Evolutionary conservation across 352 stramenopile species (phyloP).

Genomic region (Globisporangium barbulae): DNA sequence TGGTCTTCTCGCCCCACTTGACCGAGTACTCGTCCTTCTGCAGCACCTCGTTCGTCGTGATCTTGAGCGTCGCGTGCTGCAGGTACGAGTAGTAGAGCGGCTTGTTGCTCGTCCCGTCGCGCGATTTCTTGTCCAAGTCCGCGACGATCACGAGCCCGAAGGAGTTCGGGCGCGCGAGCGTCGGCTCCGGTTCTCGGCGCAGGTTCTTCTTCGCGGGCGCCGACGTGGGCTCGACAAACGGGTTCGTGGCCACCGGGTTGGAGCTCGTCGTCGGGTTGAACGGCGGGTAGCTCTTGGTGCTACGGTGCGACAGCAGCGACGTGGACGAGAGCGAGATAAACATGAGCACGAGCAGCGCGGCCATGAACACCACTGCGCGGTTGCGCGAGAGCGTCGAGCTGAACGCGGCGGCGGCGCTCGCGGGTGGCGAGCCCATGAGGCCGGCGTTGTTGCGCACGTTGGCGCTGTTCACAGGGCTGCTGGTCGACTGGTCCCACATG

Average conservation of each 20-base stretch:
- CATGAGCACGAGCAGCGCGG: slow-evolving; percentile 47
- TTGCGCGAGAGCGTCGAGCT: slow-evolving; percentile 45
- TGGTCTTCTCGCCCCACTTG: slow-evolving; percentile 58
- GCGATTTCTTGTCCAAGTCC: slow-evolving; percentile 94
- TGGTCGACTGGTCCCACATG: slow-evolving; percentile 51
- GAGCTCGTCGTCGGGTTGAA: slow-evolving; percentile 13
- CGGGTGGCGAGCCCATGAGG: slow-evolving; percentile 26
- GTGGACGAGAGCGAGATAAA: slow-evolving; percentile 61
- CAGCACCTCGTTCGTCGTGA: slow-evolving; percentile 35
- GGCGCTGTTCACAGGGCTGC: slow-evolving; percentile 19
- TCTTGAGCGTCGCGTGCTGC: slow-evolving; percentile 87
- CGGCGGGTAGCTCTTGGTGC: slow-evolving; percentile 18
- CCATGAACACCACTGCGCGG: slow-evolving; percentile 44
- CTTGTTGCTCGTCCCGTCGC: slow-evolving; percentile 86
- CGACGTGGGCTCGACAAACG: slow-evolving; percentile 16
- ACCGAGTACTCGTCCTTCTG: slow-evolving; percentile 56
- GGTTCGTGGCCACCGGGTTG: slow-evolving; percentile 9
- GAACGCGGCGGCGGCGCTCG: slow-evolving; percentile 23
- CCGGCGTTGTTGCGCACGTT: slow-evolving; percentile 20
- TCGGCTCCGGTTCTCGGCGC: slow-evolving; percentile 26
- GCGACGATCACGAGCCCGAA: slow-evolving; percentile 92
- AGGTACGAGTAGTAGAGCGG: slow-evolving; percentile 90
- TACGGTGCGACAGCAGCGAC: slow-evolving; percentile 27
- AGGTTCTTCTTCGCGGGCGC: slow-evolving; percentile 20
- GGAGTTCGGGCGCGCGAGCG: slow-evolving; percentile 50